Conservation (phyloP, 2,329 filamentous ascomycete genomes). For the Xylariaceae sp. region DNA sequence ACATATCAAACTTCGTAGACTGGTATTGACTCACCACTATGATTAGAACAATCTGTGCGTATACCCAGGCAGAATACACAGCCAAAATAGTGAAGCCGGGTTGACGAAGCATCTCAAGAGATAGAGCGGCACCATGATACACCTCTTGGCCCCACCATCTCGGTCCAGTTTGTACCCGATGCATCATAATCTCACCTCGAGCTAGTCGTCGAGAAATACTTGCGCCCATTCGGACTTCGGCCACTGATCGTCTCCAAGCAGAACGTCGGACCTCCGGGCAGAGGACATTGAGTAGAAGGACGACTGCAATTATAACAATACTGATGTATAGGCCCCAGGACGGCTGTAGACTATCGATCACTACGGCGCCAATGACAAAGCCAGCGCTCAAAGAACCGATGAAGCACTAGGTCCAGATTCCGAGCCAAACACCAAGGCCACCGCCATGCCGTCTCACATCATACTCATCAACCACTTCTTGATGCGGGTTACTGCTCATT, state of each 20-base stretch:
- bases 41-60: constrained; percentile 75
- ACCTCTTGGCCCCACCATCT: constrained; percentile 80
- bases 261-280: constrained; percentile 75
- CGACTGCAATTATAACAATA: constrained; percentile 68
- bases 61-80: constrained; percentile 79
- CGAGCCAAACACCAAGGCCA: constrained; percentile 80
- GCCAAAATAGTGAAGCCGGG: constrained; percentile 75
- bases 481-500: constrained; percentile 74
- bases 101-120: constrained; percentile 73
- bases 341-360: constrained; percentile 69
- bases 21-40: constrained; percentile 55
- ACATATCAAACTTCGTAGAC: neutral
- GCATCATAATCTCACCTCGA: constrained; percentile 77
- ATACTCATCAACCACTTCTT: constrained; percentile 70
- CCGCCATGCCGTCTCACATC: constrained; percentile 78
- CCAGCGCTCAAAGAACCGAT: constrained; percentile 74
- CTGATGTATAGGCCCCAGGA: constrained; percentile 79
- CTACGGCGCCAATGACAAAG: constrained; percentile 72
- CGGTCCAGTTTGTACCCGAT: constrained; percentile 73
- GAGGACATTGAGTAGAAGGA: constrained; percentile 72
- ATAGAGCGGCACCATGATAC: constrained; percentile 71
- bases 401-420: constrained; percentile 79
- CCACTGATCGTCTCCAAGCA: constrained; percentile 70
- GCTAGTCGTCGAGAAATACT: constrained; percentile 64
- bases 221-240: constrained; percentile 63